Conservation (phyloP, 176 grass and related monocot species). For the Triticum aestivum region DNA sequence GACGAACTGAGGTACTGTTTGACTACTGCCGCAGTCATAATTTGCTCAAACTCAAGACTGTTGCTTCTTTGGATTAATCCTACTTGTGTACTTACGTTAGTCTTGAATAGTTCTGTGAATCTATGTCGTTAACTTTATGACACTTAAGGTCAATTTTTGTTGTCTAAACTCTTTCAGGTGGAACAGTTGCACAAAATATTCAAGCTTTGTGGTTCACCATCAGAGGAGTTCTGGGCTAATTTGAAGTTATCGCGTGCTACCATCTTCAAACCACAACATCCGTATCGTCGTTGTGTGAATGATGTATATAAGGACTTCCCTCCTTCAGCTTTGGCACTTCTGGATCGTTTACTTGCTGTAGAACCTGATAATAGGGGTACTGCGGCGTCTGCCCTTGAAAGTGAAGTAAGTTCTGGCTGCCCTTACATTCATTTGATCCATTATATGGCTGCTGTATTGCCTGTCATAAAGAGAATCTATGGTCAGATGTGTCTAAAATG, state of each 20-base stretch:
- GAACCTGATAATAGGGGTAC: constrained; percentile 80
- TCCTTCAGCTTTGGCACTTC: constrained; percentile 63
- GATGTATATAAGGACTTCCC: constrained; percentile 65
- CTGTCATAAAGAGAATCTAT: neutral
- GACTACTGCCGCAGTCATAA: neutral
- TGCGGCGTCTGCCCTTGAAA: constrained; percentile 72
- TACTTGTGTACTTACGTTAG: neutral
- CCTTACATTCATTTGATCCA: constrained; percentile 23
- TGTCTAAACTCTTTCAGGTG: constrained; percentile 1
- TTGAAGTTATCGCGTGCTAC: constrained; percentile 22
- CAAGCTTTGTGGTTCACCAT: constrained; percentile 24
- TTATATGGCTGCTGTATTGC: constrained; percentile 13
- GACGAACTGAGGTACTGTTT: constrained; percentile 87
- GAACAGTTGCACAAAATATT: constrained; percentile 28
- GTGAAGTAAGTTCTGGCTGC: constrained; percentile 59
- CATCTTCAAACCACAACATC: constrained; percentile 28
- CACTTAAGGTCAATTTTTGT: neutral
- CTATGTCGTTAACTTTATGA: neutral
- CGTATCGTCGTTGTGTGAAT: constrained; percentile 18
- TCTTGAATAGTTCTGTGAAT: neutral
- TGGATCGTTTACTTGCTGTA: constrained; percentile 83
- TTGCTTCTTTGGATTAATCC: constrained; percentile 13
- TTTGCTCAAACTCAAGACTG: neutral
- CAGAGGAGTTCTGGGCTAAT: constrained; percentile 27
- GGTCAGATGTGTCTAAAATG: neutral